A percentile compares a stretch with the other conserved stretches of the same genome.
phyloP scores from a whole-genome alignment of 176 grass and related monocot species.

The Melocanna baccifera region DNA sequence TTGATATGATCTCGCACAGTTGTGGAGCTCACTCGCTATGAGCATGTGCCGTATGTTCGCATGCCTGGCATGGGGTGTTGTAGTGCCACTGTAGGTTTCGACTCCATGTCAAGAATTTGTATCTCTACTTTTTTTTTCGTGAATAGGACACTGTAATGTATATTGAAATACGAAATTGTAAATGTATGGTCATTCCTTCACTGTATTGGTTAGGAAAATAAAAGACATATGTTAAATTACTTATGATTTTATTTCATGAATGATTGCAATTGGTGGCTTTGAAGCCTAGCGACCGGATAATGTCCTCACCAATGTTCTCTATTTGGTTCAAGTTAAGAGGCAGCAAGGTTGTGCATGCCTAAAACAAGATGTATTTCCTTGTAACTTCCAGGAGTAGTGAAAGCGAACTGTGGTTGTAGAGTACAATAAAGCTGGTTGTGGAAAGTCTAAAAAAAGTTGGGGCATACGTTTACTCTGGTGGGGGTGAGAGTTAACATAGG shows the following conservation, averaged over 20 bases:
- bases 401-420: too few relatives aligned
- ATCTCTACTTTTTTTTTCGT: not conserved
- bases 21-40: not conserved
- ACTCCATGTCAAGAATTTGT: not conserved
- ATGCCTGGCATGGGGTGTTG: constrained; percentile 5
- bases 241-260: not conserved
- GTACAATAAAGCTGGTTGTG: too few relatives aligned
- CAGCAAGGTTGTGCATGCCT: too few relatives aligned
- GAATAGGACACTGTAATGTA: not conserved
- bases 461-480: too few relatives aligned
- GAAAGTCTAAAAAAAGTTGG: too few relatives aligned
- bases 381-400: too few relatives aligned
- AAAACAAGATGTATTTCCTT: too few relatives aligned
- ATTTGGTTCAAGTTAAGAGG: too few relatives aligned
- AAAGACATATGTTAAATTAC: not conserved
- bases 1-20: not conserved
- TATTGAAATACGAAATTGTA: not conserved
- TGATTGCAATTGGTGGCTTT: not conserved
- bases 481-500: too few relatives aligned
- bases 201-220: not conserved
- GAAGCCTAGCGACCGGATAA: too few relatives aligned
- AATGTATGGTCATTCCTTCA: not conserved
- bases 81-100: not conserved
- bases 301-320: too few relatives aligned
- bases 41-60: not conserved